Evolutionary conservation across 371 early-diverging fungal species (phyloP).

Genomic region (Mucor mucedo): DNA sequence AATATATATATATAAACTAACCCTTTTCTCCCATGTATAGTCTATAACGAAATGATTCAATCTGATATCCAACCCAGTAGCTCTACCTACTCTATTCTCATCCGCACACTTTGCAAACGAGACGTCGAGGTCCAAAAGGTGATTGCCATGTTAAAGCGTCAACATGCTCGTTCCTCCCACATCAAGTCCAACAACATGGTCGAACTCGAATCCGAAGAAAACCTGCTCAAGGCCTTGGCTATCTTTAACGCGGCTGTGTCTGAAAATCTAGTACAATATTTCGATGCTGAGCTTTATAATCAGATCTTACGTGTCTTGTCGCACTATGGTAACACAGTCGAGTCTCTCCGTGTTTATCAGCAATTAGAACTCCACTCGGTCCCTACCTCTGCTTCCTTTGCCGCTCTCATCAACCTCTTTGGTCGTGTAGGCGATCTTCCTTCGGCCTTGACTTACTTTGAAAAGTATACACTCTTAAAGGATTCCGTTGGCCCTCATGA

Average conservation of each 20-base stretch:
- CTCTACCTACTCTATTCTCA: slow-evolving; percentile 48
- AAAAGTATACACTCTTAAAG: slow-evolving; percentile 32
- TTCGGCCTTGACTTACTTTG: slow-evolving; percentile 42
- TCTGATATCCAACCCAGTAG: slow-evolving; percentile 42
- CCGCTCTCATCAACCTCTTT: slow-evolving; percentile 55
- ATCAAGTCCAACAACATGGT: slow-evolving; percentile 32
- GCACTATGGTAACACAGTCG: slow-evolving; percentile 46
- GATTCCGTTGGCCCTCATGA: slow-evolving; percentile 40
- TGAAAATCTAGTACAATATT: slow-evolving; percentile 26
- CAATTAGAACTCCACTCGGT: slow-evolving; percentile 30
- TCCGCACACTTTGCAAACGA: slow-evolving; percentile 51
- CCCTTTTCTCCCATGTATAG: slow-evolving; percentile 18
- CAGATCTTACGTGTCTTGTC: slow-evolving; percentile 55
- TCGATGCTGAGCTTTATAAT: slow-evolving; percentile 54
- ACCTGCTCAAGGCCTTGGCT: slow-evolving; percentile 40
- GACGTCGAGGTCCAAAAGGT: slow-evolving; percentile 59
- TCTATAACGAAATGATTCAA: slow-evolving; percentile 54
- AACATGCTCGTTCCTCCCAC: slow-evolving; percentile 35
- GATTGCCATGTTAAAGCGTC: slow-evolving; percentile 48
- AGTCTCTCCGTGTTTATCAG: slow-evolving; percentile 43
- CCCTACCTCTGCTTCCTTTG: slow-evolving; percentile 52
- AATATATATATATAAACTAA: too few relatives aligned
- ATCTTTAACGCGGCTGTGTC: slow-evolving; percentile 40
- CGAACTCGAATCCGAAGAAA: slow-evolving; percentile 43
- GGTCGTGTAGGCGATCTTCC: slow-evolving; percentile 54